Evolutionary conservation across 2,329 filamentous ascomycete genomes (phyloP).

Genomic region (Claviceps capensis): DNA sequence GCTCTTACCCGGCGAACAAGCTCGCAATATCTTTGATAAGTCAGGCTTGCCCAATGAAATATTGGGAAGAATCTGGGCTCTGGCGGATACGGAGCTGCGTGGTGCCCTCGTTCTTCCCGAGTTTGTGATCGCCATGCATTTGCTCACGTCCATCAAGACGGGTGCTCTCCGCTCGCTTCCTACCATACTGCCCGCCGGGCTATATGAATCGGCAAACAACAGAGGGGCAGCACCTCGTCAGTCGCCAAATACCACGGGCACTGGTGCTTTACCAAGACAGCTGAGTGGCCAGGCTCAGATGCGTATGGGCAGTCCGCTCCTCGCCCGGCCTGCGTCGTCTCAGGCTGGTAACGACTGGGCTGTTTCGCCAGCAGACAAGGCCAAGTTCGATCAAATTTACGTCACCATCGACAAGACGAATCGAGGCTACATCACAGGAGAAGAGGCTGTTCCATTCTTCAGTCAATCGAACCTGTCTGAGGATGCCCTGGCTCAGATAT

Average conservation of each 20-base stretch:
- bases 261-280: slow-evolving; percentile 66
- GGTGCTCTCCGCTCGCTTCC: slow-evolving; percentile 70
- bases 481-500: slow-evolving; percentile 83
- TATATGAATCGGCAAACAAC: slow-evolving; percentile 82
- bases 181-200: slow-evolving; percentile 62
- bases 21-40: slow-evolving; percentile 90
- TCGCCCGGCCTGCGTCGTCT: slow-evolving; percentile 35
- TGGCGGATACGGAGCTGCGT: slow-evolving; percentile 86
- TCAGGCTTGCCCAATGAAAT: slow-evolving; percentile 80
- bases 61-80: slow-evolving; percentile 88
- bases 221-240: slow-evolving; percentile 36
- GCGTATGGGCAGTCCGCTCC: slow-evolving; percentile 46
- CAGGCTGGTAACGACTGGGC: slow-evolving; percentile 52
- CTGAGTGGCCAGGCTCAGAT: slow-evolving; percentile 57
- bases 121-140: slow-evolving; percentile 96
- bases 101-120: slow-evolving; percentile 77
- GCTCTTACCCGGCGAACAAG: slow-evolving; percentile 63
- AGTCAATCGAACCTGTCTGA: slow-evolving; percentile 83
- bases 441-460: slow-evolving; percentile 89
- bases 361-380: slow-evolving; percentile 71
- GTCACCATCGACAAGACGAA: slow-evolving; percentile 67
- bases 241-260: slow-evolving; percentile 36
- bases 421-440: slow-evolving; percentile 76
- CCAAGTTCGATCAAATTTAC: slow-evolving; percentile 78
- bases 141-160: slow-evolving; percentile 82